Percentiles rank a stretch among this genome's conserved stretches.
These are phyloP conservation scores for Nepenthes mirabilis DNA, from an alignment of 148 eudicot species.

Conservation along the genomic window DNA sequence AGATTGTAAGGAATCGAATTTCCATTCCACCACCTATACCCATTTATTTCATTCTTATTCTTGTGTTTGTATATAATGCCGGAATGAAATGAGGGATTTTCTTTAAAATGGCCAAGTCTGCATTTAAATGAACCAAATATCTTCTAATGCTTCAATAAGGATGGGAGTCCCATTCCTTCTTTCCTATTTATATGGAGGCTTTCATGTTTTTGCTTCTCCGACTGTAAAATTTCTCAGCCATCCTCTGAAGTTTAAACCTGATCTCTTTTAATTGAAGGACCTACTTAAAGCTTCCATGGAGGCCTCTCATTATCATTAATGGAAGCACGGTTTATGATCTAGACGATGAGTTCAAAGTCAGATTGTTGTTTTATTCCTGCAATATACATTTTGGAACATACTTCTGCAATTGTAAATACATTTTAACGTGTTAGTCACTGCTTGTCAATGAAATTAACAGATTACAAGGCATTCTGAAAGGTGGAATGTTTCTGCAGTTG, in stretches of 20 bases:
- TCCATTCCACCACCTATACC: too few species aligned
- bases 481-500: conserved; percentile 79
- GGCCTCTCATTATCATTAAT: conserved; percentile 64
- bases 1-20: too few species aligned
- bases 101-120: too few species aligned
- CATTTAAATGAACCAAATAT: too few species aligned
- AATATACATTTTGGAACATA: background rate
- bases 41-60: too few species aligned
- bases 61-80: too few species aligned
- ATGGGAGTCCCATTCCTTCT: too few species aligned
- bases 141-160: too few species aligned
- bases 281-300: conserved; percentile 91
- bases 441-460: conserved; percentile 23
- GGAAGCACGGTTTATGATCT: conserved; percentile 69
- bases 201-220: background rate
- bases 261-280: conserved; percentile 38
- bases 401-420: background rate
- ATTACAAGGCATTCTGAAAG: conserved; percentile 73
- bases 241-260: background rate
- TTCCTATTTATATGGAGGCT: background rate
- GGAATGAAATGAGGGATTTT: too few species aligned
- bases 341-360: conserved; percentile 45
- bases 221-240: background rate
- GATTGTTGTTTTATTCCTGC: conserved; percentile 1
- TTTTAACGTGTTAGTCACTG: background rate